phyloP scores from a whole-genome alignment of 2,329 filamentous ascomycete species.

The Colletotrichum sp. region DNA sequence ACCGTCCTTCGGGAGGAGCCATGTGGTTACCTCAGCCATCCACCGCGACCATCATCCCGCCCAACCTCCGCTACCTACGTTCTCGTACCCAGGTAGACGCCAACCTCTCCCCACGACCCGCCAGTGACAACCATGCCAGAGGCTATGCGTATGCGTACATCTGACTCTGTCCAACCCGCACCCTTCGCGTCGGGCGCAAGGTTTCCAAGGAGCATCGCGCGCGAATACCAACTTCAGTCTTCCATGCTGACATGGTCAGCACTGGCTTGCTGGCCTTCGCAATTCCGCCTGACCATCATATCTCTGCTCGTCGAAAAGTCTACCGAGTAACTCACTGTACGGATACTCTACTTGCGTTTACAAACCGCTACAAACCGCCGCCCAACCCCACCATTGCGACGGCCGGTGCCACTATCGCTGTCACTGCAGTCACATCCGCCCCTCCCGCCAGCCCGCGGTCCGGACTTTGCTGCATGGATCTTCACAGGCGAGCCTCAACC shows the following conservation, averaged over 20 bases:
- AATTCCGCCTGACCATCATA: not conserved
- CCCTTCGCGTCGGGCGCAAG: not conserved
- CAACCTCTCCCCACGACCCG: not conserved
- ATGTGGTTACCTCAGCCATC: conserved; percentile 14
- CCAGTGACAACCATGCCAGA: not conserved
- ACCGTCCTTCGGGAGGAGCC: conserved; percentile 18
- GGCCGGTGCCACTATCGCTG: conserved; percentile 5
- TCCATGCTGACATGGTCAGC: not conserved
- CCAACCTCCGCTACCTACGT: conserved; percentile 4
- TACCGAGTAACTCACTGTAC: not conserved
- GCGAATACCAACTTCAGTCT: not conserved
- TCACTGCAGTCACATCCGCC: conserved; percentile 17
- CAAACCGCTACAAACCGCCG: not conserved
- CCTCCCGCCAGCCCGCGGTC: conserved; percentile 20
- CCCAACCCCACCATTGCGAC: conserved; percentile 6
- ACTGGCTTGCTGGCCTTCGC: not conserved
- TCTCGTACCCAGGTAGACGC: not conserved
- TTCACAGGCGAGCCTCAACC: conserved; percentile 19
- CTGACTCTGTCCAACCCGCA: not conserved
- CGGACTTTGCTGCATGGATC: conserved; percentile 21
- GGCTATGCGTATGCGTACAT: not conserved
- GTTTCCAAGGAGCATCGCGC: not conserved
- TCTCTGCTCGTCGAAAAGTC: not conserved
- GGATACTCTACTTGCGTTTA: not conserved
- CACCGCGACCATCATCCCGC: not conserved